Percentiles rank a stretch among this genome's conserved stretches.
These are phyloP conservation scores for Alternaria longipes DNA, from an alignment of 2,329 filamentous ascomycete genomes.

Conservation along the genomic window DNA sequence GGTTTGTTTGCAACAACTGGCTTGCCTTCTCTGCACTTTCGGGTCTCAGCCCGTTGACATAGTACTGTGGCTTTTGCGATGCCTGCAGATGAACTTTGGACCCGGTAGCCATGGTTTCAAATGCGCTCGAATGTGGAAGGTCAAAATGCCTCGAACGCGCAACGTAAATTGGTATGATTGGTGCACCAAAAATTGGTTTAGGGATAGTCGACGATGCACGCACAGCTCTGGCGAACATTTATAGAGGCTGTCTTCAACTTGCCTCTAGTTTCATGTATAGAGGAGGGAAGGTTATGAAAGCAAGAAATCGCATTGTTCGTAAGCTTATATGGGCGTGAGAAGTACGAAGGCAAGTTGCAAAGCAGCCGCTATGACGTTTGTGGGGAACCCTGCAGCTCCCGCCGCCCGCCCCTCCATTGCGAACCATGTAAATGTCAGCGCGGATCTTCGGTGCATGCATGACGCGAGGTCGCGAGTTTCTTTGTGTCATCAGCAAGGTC, in stretches of 20 bases:
- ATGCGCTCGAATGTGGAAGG: background rate
- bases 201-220: background rate
- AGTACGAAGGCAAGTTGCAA: background rate
- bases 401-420: constrained; percentile 5
- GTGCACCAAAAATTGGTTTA: background rate
- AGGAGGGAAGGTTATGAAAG: background rate
- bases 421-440: background rate
- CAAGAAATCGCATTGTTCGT: background rate
- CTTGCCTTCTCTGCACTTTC: constrained; percentile 71
- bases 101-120: constrained; percentile 43
- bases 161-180: background rate
- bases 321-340: background rate
- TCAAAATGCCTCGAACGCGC: background rate
- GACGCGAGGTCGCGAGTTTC: constrained; percentile 6
- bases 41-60: constrained; percentile 57
- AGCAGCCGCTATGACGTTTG: constrained; percentile 13
- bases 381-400: constrained; percentile 6
- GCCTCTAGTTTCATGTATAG: background rate
- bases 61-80: constrained; percentile 58
- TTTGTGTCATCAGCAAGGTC: background rate
- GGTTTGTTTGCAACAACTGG: constrained; percentile 77
- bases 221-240: constrained; percentile 2
- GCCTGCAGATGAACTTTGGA: constrained; percentile 54
- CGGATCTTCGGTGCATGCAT: constrained; percentile 8
- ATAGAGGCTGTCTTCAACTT: background rate